Base-by-base conservation (phyloP, 1,284 basidiomycete species). In the Ceratobasidium sp. region DNA sequence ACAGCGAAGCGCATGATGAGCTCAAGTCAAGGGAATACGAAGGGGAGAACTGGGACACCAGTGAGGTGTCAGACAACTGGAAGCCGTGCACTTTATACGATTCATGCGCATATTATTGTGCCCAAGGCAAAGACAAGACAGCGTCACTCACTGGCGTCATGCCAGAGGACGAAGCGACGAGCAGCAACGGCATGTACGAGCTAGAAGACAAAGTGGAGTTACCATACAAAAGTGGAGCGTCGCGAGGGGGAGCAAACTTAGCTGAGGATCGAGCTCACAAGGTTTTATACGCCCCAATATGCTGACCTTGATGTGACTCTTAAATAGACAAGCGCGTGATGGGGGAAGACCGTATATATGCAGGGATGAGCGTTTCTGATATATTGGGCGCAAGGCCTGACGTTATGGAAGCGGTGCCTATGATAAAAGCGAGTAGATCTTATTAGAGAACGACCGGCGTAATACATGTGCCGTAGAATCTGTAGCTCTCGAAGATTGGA, bases 1-100 rank as follows among this genome's bases (percentile, higher is more conserved):
- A 28, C 10, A 42, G 56, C 15, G 39, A 72, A 72, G 40, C 53
- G 70, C 70, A 72, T 72, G 33, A 13, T 53, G 67, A 53, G 5
- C 58, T 60, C n/a, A 13, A 60, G 58, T 33, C 20, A 33, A 33
- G 44, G 64, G 28, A 4, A 26, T 13, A 20, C 5, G 46, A 67
- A 12, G 64, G 64, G n/a, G 64, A 67, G 20, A 42, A 49, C 64
- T 49, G 64, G 13, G 26, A 39, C 6, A 40, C 44, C 26, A 44
- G 26, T 67, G 44, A 28, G 26, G 40, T 20, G 12, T 12, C 26
- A n/a, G 44, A 2, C n/a, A 46, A 7, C 23, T 23, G 42, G 13
- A 60, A 9, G 15, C 49, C 64, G 18, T 18, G 15, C 44, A 15
- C 49, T 67, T 67, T 67, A 51, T 46, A 67, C 44, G n/a, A 18